Percentiles rank a stretch among this genome's conserved stretches.
Evolutionary conservation across 345 rosid species (phyloP).

Genomic region (Turritis glabra): DNA sequence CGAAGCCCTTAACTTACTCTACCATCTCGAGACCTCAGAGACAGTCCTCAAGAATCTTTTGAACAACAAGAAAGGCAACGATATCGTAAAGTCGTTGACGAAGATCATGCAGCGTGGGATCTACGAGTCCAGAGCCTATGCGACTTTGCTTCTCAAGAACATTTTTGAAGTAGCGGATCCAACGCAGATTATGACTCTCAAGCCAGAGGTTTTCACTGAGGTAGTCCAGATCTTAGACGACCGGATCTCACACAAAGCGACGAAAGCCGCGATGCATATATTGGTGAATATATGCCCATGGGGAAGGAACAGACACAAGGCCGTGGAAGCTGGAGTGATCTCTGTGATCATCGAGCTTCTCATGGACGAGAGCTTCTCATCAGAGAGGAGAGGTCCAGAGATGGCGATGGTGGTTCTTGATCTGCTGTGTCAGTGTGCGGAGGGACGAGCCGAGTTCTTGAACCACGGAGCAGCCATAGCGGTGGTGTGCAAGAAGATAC

Average conservation of each 20-base stretch:
- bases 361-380: constrained; percentile 50
- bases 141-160: constrained; percentile 44
- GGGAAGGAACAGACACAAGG: constrained; percentile 75
- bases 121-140: constrained; percentile 49
- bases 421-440: constrained; percentile 63
- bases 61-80: constrained; percentile 45
- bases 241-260: constrained; percentile 57
- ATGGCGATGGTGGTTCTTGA: constrained; percentile 57
- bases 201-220: constrained; percentile 47
- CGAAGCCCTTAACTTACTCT: constrained; percentile 66
- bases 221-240: constrained; percentile 51
- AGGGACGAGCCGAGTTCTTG: constrained; percentile 74
- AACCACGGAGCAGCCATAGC: constrained; percentile 70
- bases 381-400: constrained; percentile 52
- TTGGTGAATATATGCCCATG: constrained; percentile 51
- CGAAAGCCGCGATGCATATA: constrained; percentile 60
- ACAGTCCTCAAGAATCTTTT: constrained; percentile 55
- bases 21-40: constrained; percentile 64
- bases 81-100: constrained; percentile 49
- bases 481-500: constrained; percentile 71
- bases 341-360: constrained; percentile 59
- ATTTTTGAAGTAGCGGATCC: constrained; percentile 62
- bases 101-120: constrained; percentile 50
- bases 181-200: constrained; percentile 45
- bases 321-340: constrained; percentile 60